Base-by-base conservation (phyloP, 2,329 filamentous ascomycete genomes). In the Cladosporium velox region DNA sequence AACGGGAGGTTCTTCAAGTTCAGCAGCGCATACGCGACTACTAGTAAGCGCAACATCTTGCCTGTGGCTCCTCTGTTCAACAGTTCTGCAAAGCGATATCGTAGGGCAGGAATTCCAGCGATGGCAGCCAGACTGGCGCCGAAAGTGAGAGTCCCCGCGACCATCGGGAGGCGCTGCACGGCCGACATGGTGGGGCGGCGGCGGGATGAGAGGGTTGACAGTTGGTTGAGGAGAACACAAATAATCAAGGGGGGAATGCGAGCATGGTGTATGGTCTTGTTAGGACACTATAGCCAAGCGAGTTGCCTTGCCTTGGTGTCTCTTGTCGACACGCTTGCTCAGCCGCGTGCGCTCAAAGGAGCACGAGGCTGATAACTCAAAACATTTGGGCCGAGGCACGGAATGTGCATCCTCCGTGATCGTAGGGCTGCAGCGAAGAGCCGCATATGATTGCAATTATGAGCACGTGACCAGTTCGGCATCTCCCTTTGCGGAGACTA, bases 1-100 rank as follows among this genome's bases (percentile, higher is more conserved):
- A 91, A 84, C 0, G 91, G 91, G 67, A 93, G 74, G 67, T 85
- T 90, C 83, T 94, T 94, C 79, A 89, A 82, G 77, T 93, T 94
- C 52, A 86, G 71, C 8, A 89, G 58, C 14, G 86, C 81, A 65
- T 90, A 85, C 24, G 67, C 68, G 11, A 70, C 68, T n/a, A 70
- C 69, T 14, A 86, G 60, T 15, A 89, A 55, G n/a, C 75, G 72
- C 34, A 78, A 74, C 54, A 72, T 68, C 32, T 70, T 69, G 21
- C 66, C 66, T 32, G 68, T 61, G 41, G 69, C 57, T 59, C 64
- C 60, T 18, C 62, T 44, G 49, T 71, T 67, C 12, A 75, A 47
- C 24, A 72, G 67, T 41, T 70, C 63, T 11, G 68, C 54, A 24
- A 76, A 47, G 61, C 69, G 69, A n/a, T 70, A 66, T 38, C 75